A percentile compares a stretch with the other conserved stretches of the same genome.
phyloP scores from a whole-genome alignment of 208 protist genomes.

The Balamuthia mandrillaris region DNA sequence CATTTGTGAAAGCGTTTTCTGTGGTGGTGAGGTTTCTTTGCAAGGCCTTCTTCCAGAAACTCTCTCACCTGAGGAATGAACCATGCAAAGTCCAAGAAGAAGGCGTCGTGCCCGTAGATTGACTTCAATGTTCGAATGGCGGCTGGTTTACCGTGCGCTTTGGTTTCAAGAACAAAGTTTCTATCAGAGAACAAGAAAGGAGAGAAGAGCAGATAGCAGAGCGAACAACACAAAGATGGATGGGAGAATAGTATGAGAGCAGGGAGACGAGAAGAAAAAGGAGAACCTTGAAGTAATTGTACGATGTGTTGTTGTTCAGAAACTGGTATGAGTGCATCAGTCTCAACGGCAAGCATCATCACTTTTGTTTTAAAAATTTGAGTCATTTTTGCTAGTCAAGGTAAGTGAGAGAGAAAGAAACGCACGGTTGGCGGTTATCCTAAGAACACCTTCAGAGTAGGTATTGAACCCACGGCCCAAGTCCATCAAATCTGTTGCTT shows the following conservation, averaged over 20 bases:
- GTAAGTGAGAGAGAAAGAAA: too few relatives aligned
- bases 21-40: too few relatives aligned
- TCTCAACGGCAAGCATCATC: slow-evolving; percentile 30
- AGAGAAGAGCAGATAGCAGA: too few relatives aligned
- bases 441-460: too few relatives aligned
- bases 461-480: slow-evolving; percentile 13
- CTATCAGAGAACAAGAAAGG: background rate
- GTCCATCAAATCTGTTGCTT: slow-evolving; percentile 32
- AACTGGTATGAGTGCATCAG: background rate
- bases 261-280: too few relatives aligned
- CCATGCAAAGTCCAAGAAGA: slow-evolving; percentile 7
- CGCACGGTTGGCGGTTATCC: too few relatives aligned
- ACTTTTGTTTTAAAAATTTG: too few relatives aligned
- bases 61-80: slow-evolving; percentile 2
- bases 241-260: background rate
- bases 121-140: background rate
- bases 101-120: slow-evolving; percentile 34
- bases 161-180: background rate
- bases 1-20: too few relatives aligned
- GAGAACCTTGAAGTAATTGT: slow-evolving; percentile 23
- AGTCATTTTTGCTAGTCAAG: too few relatives aligned
- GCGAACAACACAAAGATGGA: background rate
- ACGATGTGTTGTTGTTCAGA: slow-evolving; percentile 21
- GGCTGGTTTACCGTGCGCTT: slow-evolving; percentile 22
- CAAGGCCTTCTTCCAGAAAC: slow-evolving; percentile 17